Evolutionary conservation across 192 early-diverging fungal genomes (phyloP).

Genomic region (Backusella westeae): DNA sequence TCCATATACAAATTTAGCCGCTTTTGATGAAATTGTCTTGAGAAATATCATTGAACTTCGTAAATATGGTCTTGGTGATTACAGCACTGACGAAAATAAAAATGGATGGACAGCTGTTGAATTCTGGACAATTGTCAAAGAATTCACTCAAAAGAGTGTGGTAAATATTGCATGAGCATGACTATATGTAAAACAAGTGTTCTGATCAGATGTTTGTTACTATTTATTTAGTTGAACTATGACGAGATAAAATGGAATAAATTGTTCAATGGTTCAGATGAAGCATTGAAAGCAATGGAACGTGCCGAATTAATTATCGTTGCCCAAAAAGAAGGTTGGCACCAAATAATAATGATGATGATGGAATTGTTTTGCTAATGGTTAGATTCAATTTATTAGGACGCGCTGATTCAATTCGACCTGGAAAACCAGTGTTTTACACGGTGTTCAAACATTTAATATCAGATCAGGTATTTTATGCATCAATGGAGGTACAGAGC

Average conservation of each 20-base stretch:
- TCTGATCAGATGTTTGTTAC: background rate
- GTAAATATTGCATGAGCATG: background rate
- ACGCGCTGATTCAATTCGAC: constrained; percentile 71
- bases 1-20: constrained; percentile 40
- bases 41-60: constrained; percentile 83
- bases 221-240: constrained; percentile 60
- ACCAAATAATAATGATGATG: constrained; percentile 15
- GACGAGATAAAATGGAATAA: constrained; percentile 79
- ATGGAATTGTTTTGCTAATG: background rate
- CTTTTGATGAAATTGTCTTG: constrained; percentile 81
- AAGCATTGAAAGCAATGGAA: constrained; percentile 82
- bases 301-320: constrained; percentile 86
- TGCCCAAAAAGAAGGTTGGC: constrained; percentile 63
- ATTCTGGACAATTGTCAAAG: constrained; percentile 85
- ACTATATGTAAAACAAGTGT: background rate
- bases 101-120: constrained; percentile 81
- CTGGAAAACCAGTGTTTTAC: constrained; percentile 82
- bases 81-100: constrained; percentile 36
- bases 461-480: constrained; percentile 67
- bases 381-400: constrained; percentile 41
- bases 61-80: constrained; percentile 81
- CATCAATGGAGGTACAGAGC: constrained; percentile 76
- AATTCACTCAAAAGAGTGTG: constrained; percentile 56
- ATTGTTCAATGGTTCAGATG: constrained; percentile 83
- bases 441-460: constrained; percentile 76